Conservation (phyloP, 345 rosid genomes). For the Gossypium arboreum region DNA sequence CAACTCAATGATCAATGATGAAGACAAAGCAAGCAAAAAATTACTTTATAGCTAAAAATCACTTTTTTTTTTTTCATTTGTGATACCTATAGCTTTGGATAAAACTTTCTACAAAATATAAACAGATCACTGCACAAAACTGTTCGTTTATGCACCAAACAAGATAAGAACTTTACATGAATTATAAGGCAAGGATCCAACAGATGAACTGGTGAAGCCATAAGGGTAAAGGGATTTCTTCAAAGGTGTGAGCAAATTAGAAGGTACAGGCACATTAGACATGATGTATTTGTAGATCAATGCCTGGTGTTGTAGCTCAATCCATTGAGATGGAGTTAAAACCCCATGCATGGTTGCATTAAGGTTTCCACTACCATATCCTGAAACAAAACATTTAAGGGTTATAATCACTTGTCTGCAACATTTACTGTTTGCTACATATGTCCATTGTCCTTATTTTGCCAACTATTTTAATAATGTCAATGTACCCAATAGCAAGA, state of each 20-base stretch:
- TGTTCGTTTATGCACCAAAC: background rate
- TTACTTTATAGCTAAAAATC: conserved; percentile 13
- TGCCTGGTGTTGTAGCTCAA: conserved; percentile 71
- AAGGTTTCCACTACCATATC: conserved; percentile 45
- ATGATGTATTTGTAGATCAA: conserved; percentile 65
- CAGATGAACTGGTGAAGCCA: conserved; percentile 26
- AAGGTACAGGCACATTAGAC: conserved; percentile 58
- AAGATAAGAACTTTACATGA: conserved; percentile 27
- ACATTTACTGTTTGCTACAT: background rate
- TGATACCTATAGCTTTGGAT: conserved; percentile 2
- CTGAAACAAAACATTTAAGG: conserved; percentile 24
- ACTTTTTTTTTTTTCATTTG: background rate
- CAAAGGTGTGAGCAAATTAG: conserved; percentile 55
- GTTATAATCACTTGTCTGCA: conserved; percentile 5
- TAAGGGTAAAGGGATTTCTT: conserved; percentile 46
- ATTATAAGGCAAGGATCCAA: conserved; percentile 42
- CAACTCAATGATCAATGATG: background rate
- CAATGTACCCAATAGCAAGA: background rate
- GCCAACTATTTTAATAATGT: background rate
- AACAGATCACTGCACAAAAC: no score
- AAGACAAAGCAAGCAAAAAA: conserved; percentile 6
- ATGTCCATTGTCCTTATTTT: background rate
- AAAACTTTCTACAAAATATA: conserved; percentile 7
- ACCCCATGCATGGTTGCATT: conserved; percentile 54
- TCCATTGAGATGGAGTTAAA: conserved; percentile 49